These are phyloP conservation scores for Bocquillonia castaneifolia DNA, from an alignment of 441 rosid species.

Conservation along the genomic window DNA sequence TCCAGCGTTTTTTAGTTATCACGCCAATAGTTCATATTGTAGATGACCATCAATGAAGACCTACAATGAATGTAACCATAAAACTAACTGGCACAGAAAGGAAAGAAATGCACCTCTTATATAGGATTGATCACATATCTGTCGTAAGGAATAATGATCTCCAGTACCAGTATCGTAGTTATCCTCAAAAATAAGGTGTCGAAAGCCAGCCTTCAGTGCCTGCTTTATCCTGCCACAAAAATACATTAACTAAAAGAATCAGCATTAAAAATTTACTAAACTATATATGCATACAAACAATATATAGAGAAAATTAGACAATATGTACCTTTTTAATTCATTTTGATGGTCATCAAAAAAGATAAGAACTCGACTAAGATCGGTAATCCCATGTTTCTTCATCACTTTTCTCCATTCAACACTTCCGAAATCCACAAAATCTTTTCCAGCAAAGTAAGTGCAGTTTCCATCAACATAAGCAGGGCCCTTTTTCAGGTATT, in stretches of 20 bases:
- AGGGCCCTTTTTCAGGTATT: slow-evolving; percentile 83
- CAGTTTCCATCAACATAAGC: slow-evolving; percentile 95
- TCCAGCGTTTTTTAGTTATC: background rate
- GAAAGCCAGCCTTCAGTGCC: slow-evolving; percentile 80
- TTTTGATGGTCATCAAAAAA: slow-evolving; percentile 97
- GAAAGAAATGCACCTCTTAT: slow-evolving; percentile 51
- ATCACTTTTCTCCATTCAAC: slow-evolving; percentile 74
- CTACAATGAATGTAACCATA: slow-evolving; percentile 15
- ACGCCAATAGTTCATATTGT: background rate
- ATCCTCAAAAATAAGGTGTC: slow-evolving; percentile 89
- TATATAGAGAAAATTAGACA: background rate
- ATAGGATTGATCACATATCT: slow-evolving; percentile 89
- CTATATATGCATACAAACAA: background rate
- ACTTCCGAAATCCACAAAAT: slow-evolving; percentile 94
- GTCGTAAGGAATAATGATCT: slow-evolving; percentile 93
- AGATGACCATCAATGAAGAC: slow-evolving; percentile 2
- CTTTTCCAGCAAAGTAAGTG: slow-evolving; percentile 95
- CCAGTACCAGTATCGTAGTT: slow-evolving; percentile 98
- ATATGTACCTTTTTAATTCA: slow-evolving; percentile 76
- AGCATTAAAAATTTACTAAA: slow-evolving; percentile 8
- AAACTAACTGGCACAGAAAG: slow-evolving; percentile 8
- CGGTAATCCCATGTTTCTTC: slow-evolving; percentile 55
- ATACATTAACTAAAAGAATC: slow-evolving; percentile 20
- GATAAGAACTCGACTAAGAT: slow-evolving; percentile 60
- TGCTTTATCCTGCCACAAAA: slow-evolving; percentile 58